Percentiles rank a stretch among this genome's conserved stretches.
Evolutionary conservation across 2,329 filamentous ascomycete genomes (phyloP).

Genomic region (Sporothrix variecibatus): DNA sequence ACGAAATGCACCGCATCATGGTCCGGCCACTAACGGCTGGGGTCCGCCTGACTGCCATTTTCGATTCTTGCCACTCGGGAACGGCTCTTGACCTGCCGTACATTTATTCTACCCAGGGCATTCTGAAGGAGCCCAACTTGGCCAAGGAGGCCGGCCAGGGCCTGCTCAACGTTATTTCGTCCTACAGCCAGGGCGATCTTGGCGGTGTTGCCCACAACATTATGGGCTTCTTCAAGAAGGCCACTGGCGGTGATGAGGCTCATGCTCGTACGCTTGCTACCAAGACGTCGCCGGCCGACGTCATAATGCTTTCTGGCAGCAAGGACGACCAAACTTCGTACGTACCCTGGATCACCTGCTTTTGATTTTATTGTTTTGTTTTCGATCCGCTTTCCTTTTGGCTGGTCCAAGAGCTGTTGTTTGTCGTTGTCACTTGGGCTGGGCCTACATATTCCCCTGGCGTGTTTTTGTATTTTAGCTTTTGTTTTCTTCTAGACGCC

Average conservation of each 20-base stretch:
- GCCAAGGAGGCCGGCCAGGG: constrained; percentile 77
- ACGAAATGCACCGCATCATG: constrained; percentile 76
- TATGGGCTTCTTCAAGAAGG: constrained; percentile 86
- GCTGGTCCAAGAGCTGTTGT: background rate
- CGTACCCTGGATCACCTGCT: constrained; percentile 41
- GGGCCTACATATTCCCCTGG: background rate
- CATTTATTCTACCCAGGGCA: constrained; percentile 77
- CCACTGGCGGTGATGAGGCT: constrained; percentile 71
- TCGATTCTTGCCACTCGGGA: constrained; percentile 79
- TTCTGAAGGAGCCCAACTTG: constrained; percentile 79
- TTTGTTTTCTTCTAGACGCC: background rate
- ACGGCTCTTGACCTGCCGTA: constrained; percentile 77
- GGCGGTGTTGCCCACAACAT: constrained; percentile 76
- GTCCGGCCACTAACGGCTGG: constrained; percentile 77
- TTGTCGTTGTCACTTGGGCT: background rate
- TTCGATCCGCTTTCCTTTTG: constrained; percentile 31
- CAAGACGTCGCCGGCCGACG: constrained; percentile 91
- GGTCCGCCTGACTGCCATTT: constrained; percentile 81
- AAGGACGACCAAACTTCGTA: constrained; percentile 93
- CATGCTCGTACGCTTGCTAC: constrained; percentile 79
- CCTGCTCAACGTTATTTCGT: constrained; percentile 69
- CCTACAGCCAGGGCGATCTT: constrained; percentile 82
- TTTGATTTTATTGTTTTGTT: background rate
- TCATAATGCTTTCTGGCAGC: constrained; percentile 96
- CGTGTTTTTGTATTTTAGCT: background rate